Conservation (phyloP, 2,329 filamentous ascomycete species). For the Coniella lustricola region DNA sequence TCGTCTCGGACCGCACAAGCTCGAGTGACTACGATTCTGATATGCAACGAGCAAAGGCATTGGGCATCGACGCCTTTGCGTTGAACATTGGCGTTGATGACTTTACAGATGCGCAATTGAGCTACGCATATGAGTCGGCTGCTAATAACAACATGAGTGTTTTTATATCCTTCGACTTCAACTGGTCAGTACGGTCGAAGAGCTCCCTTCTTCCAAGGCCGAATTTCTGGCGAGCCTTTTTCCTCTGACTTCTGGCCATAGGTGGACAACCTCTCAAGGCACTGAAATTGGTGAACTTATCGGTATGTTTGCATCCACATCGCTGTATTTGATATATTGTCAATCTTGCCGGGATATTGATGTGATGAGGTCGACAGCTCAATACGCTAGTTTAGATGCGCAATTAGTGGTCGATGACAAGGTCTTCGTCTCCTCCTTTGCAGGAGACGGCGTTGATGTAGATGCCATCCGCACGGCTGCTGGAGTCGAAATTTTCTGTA, state of each 20-base stretch:
- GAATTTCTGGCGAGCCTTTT: background rate
- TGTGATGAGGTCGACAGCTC: conserved; percentile 17
- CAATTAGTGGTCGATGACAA: conserved; percentile 43
- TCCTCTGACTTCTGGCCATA: conserved; percentile 28
- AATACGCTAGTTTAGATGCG: conserved; percentile 35
- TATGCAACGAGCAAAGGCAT: conserved; percentile 18
- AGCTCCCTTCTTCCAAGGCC: background rate
- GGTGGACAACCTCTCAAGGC: conserved; percentile 31
- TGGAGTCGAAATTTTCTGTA: conserved; percentile 36
- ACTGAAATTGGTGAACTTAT: conserved; percentile 37
- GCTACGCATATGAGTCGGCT: conserved; percentile 42
- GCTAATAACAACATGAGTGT: conserved; percentile 42
- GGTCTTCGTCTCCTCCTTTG: conserved; percentile 48
- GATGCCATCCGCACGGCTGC: conserved; percentile 34
- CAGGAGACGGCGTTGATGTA: conserved; percentile 39
- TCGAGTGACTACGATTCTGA: conserved; percentile 36
- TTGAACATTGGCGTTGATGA: conserved; percentile 29
- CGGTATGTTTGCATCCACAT: background rate
- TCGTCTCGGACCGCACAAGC: conserved; percentile 34
- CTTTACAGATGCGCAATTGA: conserved; percentile 39
- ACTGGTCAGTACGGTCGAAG: conserved; percentile 34
- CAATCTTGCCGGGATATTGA: background rate
- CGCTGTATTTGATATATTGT: background rate
- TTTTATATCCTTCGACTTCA: conserved; percentile 52
- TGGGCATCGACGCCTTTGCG: conserved; percentile 26